Base-by-base conservation (phyloP, 352 stramenopile genomes). In the Globisporangium orthogonon region DNA sequence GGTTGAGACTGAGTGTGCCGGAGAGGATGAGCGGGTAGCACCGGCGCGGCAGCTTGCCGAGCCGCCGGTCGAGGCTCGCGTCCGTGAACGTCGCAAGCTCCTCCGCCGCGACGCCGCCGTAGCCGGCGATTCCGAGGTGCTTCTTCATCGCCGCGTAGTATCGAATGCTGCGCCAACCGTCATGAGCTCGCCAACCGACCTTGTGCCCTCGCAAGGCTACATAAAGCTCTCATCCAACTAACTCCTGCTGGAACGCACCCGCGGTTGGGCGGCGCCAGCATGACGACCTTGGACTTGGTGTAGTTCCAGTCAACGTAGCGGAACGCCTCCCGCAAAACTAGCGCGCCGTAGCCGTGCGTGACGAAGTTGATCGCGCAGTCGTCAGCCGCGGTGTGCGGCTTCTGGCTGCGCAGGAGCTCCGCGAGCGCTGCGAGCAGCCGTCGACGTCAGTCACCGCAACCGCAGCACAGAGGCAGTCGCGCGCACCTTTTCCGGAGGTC, bases 271-370 rank as follows among this genome's bases (percentile, higher is more conserved):
- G 81, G 81, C 1, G 70, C 76, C 29, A 91, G 61, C 81, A 91
- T 91, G 30, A 91, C 73, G 28, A 91, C 57, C 56, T 87, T 89
- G 35, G 76, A 86, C 45, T 78, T 78, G 18, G 73, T 86, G 39
- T 77, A 71, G 61, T 87, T 79, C 81, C 81, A 91, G 49, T 89
- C 74, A 15, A 91, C 65, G 35, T 70, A 68, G 5, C 76, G 81
- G 30, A 91, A 91, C 1, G 81, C 81, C 56, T 91, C 81, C 41
- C 81, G 74, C 18, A 91, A 62, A 40, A 91, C 78, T 15, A 91
- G 53, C 0, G 81, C 71, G 10, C 81, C 81, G 48, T 91, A 91
- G 63, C 76, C 81, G 46, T 86, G 81, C 0, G 81, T 89, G 33
- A 91, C 74, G 51, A 91, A 87, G 66, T 87, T 70, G 47, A 88